These are phyloP conservation scores for Talaromyces islandicus DNA, from an alignment of 2,329 filamentous ascomycete genomes.

Conservation along the genomic window DNA sequence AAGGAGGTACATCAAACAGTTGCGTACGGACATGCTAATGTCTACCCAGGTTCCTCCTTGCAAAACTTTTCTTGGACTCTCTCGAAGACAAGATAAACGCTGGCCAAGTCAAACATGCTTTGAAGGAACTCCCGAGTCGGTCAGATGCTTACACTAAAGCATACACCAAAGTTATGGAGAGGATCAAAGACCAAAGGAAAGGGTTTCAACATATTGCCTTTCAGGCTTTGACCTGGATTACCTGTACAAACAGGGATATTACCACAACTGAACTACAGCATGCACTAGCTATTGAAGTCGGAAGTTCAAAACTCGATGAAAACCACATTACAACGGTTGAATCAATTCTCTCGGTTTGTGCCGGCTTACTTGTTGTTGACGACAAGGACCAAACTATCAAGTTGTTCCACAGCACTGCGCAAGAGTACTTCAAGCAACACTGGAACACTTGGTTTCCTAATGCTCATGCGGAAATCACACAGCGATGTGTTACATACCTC, in stretches of 20 bases:
- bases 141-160: conserved; percentile 11
- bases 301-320: no score
- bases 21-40: no score
- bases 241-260: no score
- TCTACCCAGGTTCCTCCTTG: conserved; percentile 11
- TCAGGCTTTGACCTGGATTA: no score
- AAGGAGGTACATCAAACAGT: no score
- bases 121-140: conserved; percentile 14
- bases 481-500: conserved; percentile 32
- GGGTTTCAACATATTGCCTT: conserved; percentile 12
- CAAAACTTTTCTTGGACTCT: conserved; percentile 9
- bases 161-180: conserved; percentile 19
- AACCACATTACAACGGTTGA: no score
- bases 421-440: conserved; percentile 39
- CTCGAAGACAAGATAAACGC: conserved; percentile 2
- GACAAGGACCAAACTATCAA: conserved; percentile 33
- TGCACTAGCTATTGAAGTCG: no score
- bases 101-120: conserved; percentile 15
- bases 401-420: conserved; percentile 43
- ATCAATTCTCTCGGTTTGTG: conserved; percentile 6
- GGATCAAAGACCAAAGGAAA: conserved; percentile 14
- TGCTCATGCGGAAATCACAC: conserved; percentile 22
- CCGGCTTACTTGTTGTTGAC: conserved; percentile 39
- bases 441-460: conserved; percentile 24
- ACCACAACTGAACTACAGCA: no score